Conservation (phyloP, 805 yeast species). For the Candida gorgasii region DNA sequence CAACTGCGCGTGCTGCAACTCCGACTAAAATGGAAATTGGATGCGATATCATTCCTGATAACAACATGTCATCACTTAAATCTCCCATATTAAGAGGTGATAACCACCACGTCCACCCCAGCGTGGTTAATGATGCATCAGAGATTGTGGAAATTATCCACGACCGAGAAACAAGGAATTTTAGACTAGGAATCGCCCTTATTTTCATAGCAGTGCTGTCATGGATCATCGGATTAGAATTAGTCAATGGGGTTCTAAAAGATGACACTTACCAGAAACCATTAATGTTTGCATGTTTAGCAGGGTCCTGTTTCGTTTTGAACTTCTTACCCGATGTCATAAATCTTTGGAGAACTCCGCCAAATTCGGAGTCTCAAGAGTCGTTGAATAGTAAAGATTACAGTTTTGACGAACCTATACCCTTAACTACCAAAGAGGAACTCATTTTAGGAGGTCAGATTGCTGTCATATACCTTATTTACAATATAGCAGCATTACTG, state of each 20-base stretch:
- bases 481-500: slow-evolving; percentile 42
- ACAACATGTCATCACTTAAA: slow-evolving; percentile 5
- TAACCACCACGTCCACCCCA: neutral
- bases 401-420: slow-evolving; percentile 10
- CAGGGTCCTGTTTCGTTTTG: slow-evolving; percentile 49
- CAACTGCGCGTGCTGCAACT: too few relatives aligned
- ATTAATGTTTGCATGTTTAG: slow-evolving; percentile 44
- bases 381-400: slow-evolving; percentile 1
- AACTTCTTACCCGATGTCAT: slow-evolving; percentile 43
- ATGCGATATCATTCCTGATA: slow-evolving; percentile 7
- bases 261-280: slow-evolving; percentile 52
- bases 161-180: slow-evolving; percentile 42
- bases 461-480: slow-evolving; percentile 42
- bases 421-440: slow-evolving; percentile 30
- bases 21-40: slow-evolving; percentile 4
- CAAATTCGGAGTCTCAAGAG: neutral
- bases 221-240: slow-evolving; percentile 52
- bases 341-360: neutral
- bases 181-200: slow-evolving; percentile 44
- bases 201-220: slow-evolving; percentile 43
- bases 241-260: slow-evolving; percentile 51
- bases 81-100: slow-evolving; percentile 16
- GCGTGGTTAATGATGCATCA: slow-evolving; percentile 11
- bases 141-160: slow-evolving; percentile 38
- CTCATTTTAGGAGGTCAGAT: slow-evolving; percentile 38